Base-by-base conservation (phyloP, 306 rosid genomes). In the Oxytropis ochrocephala region DNA sequence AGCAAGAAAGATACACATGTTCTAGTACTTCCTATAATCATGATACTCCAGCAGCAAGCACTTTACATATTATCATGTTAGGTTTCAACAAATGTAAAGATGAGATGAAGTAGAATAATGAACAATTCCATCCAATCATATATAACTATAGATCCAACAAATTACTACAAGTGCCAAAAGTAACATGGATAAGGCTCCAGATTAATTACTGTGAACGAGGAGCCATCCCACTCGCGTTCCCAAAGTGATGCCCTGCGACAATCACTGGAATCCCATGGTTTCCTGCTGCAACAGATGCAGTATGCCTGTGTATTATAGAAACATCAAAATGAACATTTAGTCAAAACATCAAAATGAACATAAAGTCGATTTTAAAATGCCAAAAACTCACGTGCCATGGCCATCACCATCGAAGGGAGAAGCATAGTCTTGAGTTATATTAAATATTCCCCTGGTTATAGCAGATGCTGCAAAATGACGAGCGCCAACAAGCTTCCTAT, bases 221-320 rank as follows among this genome's bases (percentile, higher is more conserved):
- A 91, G 99, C 97, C 99, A 95, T 95, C 82, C 99, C 99, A 73
- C 99, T 95, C 47, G 99, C 99, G 79, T 91, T 87, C 71, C 99
- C 99, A 58, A 89, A 95, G 83, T 73, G 80, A 84, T 95, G 95
- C 59, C 95, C 99, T 10, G 99, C 84, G 78, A 95, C 99, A 64
- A 95, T 80, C 61, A 95, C 99, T 7, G 95, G 97, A 76, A 91
- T 81, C 70, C 99, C 99, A 70, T 95, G 97, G 85, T 95, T 95
- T 78, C 99, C 99, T n/a, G 96, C 96, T 58, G 99, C 97, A 70
- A 88, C 82, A 33, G 99, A 86, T 80, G 99, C 92, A 0, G 96
- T 95, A 85, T 91, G 97, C 89, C 99, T 95, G 87, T 53, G 57
- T 14, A 80, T 74, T 51, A 57, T 19, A 75, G 61, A 86, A 72